Base-by-base conservation (phyloP, 345 rosid genomes). In the Populus pruinosa region DNA sequence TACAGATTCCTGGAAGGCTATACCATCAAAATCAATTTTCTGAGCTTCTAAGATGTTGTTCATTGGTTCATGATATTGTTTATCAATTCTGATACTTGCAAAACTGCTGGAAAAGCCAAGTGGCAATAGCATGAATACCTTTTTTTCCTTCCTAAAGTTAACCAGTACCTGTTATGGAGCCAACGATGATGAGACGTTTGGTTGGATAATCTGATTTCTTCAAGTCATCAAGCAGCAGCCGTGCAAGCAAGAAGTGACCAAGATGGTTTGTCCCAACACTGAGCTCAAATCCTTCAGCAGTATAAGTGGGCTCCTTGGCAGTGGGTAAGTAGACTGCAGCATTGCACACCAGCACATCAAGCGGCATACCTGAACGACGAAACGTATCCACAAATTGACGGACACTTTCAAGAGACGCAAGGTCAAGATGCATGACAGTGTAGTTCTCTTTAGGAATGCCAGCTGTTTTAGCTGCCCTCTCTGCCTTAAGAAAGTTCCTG, bases 181-280 rank as follows among this genome's bases (percentile, higher is more conserved):
- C 99, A 25, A 95, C 98, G 21, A 95, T 95, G 82, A 93, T 93
- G 85, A 95, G 91, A 49, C 98, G 93, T 82, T 87, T 93, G 5
- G 90, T 88, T 29, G 97, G 91, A 81, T 90, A 89, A 79, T 93
- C 98, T 0, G 99, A 93, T 71, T 93, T 71, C 75, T 89, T 83
- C 81, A 95, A 36, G 67, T 91, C 96, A 53, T 93, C 98, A 67
- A 93, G 92, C 84, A 93, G 83, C 75, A 93, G 84, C 79, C 97
- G 83, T 0, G 98, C 87, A 5, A 95, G 92, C 47, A 95, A 86
- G 79, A 93, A 95, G 72, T 95, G 99, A n/a, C 99, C 99, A 0
- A 93, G 91, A 81, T 95, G 99, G 86, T 95, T 95, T n/a, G 98
- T 95, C 43, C 97, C 98, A 31, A 91, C 97, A 56, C 99, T 93